phyloP scores from a whole-genome alignment of 2,329 filamentous ascomycete species.

The Paraphoma sp. region DNA sequence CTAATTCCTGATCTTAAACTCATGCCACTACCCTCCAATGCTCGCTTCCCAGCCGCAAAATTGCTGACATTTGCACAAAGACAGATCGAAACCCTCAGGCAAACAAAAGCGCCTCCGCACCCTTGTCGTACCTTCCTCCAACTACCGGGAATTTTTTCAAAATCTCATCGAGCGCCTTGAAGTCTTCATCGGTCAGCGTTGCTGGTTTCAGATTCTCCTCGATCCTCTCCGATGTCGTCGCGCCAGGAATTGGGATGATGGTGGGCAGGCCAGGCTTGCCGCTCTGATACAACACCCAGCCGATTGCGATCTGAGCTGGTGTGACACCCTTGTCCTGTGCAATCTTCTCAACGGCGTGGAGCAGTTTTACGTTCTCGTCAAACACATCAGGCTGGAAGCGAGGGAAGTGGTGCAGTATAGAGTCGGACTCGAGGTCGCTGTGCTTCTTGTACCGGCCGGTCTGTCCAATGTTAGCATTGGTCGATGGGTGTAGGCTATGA shows the following conservation, averaged over 20 bases:
- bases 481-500: not conserved
- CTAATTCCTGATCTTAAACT: constrained; percentile 52
- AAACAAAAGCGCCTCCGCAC: constrained; percentile 11
- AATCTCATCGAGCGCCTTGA: constrained; percentile 60
- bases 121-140: constrained; percentile 50
- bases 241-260: constrained; percentile 72
- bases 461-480: constrained; percentile 39
- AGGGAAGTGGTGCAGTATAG: constrained; percentile 56
- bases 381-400: constrained; percentile 71
- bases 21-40: not conserved
- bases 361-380: constrained; percentile 69
- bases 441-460: constrained; percentile 52
- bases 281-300: constrained; percentile 64
- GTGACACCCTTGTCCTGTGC: constrained; percentile 67
- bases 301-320: constrained; percentile 69
- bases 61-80: constrained; percentile 17
- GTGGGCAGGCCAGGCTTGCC: constrained; percentile 60
- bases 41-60: not conserved
- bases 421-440: constrained; percentile 67
- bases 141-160: constrained; percentile 54
- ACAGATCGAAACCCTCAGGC: constrained; percentile 1
- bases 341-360: constrained; percentile 63
- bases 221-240: constrained; percentile 63
- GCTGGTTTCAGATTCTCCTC: constrained; percentile 69
- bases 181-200: constrained; percentile 54